These are phyloP conservation scores for Bacterosira constricta DNA, from an alignment of 108 stramenopile genomes.

Conservation along the genomic window DNA sequence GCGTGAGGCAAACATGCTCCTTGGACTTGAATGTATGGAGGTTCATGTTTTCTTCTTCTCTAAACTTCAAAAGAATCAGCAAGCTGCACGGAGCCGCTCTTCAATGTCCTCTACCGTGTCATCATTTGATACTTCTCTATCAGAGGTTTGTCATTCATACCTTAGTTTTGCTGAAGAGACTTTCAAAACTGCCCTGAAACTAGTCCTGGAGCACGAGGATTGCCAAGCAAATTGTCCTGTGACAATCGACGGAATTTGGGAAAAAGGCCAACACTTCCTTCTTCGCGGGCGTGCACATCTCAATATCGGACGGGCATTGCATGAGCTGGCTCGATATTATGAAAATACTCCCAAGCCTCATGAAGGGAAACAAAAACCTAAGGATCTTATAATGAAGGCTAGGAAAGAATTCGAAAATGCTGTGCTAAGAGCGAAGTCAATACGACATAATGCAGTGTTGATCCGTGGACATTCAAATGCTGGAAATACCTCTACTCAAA, in stretches of 20 bases:
- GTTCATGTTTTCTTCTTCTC: conserved; percentile 14
- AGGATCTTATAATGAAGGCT: not conserved
- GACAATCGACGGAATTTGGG: conserved; percentile 17
- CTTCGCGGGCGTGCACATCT: conserved; percentile 35
- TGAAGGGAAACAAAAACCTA: not conserved
- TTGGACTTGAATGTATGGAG: conserved; percentile 26
- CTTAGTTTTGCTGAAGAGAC: conserved; percentile 26
- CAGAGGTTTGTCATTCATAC: conserved; percentile 16
- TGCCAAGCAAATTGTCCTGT: conserved; percentile 2
- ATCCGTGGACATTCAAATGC: conserved; percentile 16
- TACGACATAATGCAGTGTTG: conserved; percentile 17
- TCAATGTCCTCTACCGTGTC: not conserved
- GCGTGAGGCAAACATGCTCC: conserved; percentile 38
- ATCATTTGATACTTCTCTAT: conserved; percentile 9
- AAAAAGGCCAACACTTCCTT: conserved; percentile 36
- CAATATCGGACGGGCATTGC: conserved; percentile 29
- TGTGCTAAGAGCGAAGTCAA: conserved; percentile 1
- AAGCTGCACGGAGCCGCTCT: not conserved
- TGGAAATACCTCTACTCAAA: conserved; percentile 3
- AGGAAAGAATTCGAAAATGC: conserved; percentile 9
- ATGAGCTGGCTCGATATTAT: conserved; percentile 16
- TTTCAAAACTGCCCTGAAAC: conserved; percentile 26
- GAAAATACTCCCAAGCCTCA: not conserved
- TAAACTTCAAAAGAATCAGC: conserved; percentile 5
- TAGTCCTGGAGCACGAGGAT: conserved; percentile 21